Evolutionary conservation across 306 rosid genomes (phyloP), one percentile per base, ranked within the genome.

Genomic region (Dryas drummondii): DNA sequence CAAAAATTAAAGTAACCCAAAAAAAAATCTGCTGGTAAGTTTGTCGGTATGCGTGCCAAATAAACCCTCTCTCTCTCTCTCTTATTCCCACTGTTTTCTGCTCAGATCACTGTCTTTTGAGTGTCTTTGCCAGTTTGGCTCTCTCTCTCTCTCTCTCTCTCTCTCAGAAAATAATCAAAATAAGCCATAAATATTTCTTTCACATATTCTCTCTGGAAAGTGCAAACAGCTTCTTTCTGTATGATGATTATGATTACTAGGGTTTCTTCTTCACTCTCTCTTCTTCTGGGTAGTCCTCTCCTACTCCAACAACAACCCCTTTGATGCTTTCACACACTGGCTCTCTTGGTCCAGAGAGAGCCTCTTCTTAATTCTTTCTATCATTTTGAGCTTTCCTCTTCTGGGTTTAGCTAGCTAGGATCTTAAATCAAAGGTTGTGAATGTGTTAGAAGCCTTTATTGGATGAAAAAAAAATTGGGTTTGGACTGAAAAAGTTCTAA

Each of bases 31-130:
- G 14, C 72, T 80, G 80, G 80, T 77, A 72, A 69, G 79, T 80
- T 86, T 79, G 85, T 91, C 87, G 93, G 64, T 89, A 55, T 85
- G 66, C 54, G 91, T 81, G 88, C 84, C 74, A 53, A 71, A 66
- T 62, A 50, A 64, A 58, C 79, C 1, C 47, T 4, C 68, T 1
- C 26, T 7, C 63, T 16, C 68, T 71, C 80, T 47, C 15, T 58
- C 76, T 82, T 81, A 82, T 80, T 75, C 82, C 58, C 76, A 75
- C 88, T 81, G 87, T 81, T 81, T 22, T 17, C 67, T 58, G n/a
- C 57, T 81, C 84, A 75, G 83, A 82, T 82, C 90, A 75, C 83
- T 68, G 79, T 81, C 83, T 69, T 66, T 79, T 60, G 51, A 32
- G 37, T 32, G 37, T 32, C 37, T 32, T 32, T 32, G 37, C 37